Evolutionary conservation across 2,329 filamentous ascomycete species (phyloP), one percentile per base, ranked within the genome.

Genomic region (Alternaria rosae): DNA sequence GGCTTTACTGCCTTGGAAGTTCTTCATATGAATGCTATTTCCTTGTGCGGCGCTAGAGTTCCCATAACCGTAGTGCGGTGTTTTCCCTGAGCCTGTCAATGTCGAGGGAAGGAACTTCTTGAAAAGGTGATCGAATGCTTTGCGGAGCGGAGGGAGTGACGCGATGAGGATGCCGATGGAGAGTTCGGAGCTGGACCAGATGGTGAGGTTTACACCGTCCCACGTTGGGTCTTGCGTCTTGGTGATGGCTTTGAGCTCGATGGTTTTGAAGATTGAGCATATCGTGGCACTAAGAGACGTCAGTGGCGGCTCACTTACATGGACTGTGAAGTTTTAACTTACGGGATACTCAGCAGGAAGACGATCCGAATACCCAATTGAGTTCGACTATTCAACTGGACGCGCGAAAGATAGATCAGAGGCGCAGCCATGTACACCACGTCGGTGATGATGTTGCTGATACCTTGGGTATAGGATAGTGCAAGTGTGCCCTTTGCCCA

Each of bases 401-500:
- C 62, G 21, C 62, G 65, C 9, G 65, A 66, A 5, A 76, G 65
- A 11, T 75, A 76, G 17, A 73, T 68, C 13, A 76, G 48, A 6
- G 74, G 72, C 15, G 73, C 74, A 8, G 70, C 67, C 53, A 71
- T 69, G 50, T 75, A 74, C 3, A 76, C 66, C 2, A 73, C 48
- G 23, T 76, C 74, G 3, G 74, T 76, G 10, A 75, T n/a, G 13
- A 73, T 66, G 45, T 76, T 76, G 28, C 69, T 70, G 21, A 73
- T 62, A 15, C 69, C 72, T 53, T 76, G 72, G 1, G 68, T 68
- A 30, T 76, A 74, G 4, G 68, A 69, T 3, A 74, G 68, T 21
- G 53, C 61, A 8, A 74, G 32, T 5, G 66, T 58, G 11, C 67
- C 70, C 30, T 57, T 67, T 13, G 66, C 68, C 70, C 72, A 76